A percentile compares a stretch with the other conserved stretches of the same genome.
Evolutionary conservation across 495 filamentous ascomycete genomes (phyloP).

Genomic region (Trichoderma reesei): DNA sequence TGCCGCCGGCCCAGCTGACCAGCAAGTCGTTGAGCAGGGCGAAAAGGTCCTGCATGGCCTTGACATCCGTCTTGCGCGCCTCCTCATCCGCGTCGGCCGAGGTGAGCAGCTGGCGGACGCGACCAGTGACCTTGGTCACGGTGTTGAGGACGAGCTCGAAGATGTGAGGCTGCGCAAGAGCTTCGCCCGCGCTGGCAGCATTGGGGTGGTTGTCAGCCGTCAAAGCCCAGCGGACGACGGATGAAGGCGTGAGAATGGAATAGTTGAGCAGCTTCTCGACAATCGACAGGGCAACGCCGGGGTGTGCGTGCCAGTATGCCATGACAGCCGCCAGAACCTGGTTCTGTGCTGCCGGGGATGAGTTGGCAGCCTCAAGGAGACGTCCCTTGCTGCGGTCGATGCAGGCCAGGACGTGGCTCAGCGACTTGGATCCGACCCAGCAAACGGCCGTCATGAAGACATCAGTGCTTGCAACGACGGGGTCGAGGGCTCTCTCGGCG

Average conservation of each 20-base stretch:
- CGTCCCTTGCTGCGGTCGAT: conserved; percentile 95
- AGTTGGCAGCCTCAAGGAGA: conserved; percentile 64
- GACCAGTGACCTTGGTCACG: conserved; percentile 82
- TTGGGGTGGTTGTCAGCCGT: conserved; percentile 38
- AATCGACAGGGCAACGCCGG: conserved; percentile 85
- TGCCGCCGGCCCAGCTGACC: conserved; percentile 59
- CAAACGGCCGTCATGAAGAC: conserved; percentile 89
- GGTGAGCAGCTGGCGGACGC: conserved; percentile 64
- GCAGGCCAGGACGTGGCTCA: conserved; percentile 90
- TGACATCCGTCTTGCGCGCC: conserved; percentile 53
- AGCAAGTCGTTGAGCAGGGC: conserved; percentile 71
- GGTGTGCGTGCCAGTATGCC: conserved; percentile 87
- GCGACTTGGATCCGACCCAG: conserved; percentile 84
- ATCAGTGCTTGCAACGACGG: conserved; percentile 75
- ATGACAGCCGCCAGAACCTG: conserved; percentile 89
- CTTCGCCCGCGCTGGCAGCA: conserved; percentile 43
- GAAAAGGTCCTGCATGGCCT: conserved; percentile 70
- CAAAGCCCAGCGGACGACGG: conserved; percentile 84
- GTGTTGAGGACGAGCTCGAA: conserved; percentile 87
- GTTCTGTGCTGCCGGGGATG: conserved; percentile 59
- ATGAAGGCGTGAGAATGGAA: conserved; percentile 73
- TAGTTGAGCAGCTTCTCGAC: conserved; percentile 98
- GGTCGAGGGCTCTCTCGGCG: conserved; percentile 55
- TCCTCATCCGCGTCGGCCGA: conserved; percentile 35
- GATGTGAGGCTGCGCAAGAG: conserved; percentile 60